Conservation (phyloP, 345 rosid genomes). For the Moringa oleifera region DNA sequence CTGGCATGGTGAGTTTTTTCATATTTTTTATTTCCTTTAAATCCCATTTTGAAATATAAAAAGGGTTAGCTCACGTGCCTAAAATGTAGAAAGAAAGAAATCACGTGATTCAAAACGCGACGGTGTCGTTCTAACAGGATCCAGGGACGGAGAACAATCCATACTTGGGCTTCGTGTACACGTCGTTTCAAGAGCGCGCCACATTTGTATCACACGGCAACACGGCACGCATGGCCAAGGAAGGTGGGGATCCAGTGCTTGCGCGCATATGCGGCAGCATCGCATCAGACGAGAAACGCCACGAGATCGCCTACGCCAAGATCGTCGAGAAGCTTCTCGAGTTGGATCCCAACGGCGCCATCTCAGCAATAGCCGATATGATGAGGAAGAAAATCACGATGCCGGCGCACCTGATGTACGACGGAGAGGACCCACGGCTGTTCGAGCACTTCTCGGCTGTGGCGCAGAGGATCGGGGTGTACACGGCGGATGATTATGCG, state of each 20-base stretch:
- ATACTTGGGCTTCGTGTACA: slow-evolving; percentile 72
- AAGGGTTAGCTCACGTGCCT: too few relatives aligned
- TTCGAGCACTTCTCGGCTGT: slow-evolving; percentile 59
- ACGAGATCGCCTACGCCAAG: slow-evolving; percentile 48
- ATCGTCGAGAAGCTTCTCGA: slow-evolving; percentile 64
- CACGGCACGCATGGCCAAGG: slow-evolving; percentile 62
- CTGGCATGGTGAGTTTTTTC: slow-evolving; percentile 52
- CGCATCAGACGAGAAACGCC: slow-evolving; percentile 72
- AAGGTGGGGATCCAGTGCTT: slow-evolving; percentile 47
- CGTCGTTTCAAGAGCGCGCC: slow-evolving; percentile 89
- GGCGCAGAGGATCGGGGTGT: slow-evolving; percentile 63
- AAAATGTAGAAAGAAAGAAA: too few relatives aligned
- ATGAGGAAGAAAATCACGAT: slow-evolving; percentile 63
- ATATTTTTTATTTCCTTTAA: background rate
- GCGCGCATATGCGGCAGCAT: slow-evolving; percentile 69
- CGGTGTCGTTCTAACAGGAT: slow-evolving; percentile 33
- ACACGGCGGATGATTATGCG: slow-evolving; percentile 65
- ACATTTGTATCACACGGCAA: slow-evolving; percentile 78
- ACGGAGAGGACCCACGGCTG: slow-evolving; percentile 47
- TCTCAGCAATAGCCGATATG: slow-evolving; percentile 47
- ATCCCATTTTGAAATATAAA: too few relatives aligned
- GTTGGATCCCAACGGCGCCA: slow-evolving; percentile 47
- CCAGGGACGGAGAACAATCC: slow-evolving; percentile 73
- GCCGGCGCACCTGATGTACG: slow-evolving; percentile 71
- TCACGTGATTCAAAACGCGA: too few relatives aligned